Conservation (phyloP, 2,329 filamentous ascomycete genomes). For the Fusarium lateritium region DNA sequence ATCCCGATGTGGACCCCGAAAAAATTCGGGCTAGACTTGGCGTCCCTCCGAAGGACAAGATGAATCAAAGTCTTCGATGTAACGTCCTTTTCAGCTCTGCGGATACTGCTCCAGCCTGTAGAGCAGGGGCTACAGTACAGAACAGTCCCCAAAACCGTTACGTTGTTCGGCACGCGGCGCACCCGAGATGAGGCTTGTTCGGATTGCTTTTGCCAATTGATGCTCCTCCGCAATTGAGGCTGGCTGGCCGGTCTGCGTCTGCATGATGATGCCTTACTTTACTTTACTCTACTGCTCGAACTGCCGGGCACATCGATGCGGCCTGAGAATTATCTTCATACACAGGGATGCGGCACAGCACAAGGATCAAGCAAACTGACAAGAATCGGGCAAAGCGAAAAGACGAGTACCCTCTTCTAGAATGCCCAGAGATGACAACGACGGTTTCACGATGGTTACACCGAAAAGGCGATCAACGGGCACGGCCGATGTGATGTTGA, state of each 20-base stretch:
- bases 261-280: slow-evolving; percentile 3
- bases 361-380: slow-evolving; percentile 15
- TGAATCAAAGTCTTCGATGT: slow-evolving; percentile 41
- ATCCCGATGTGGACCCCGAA: slow-evolving; percentile 43
- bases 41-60: slow-evolving; percentile 31
- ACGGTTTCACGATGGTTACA: slow-evolving; percentile 12
- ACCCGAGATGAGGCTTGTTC: slow-evolving; percentile 44
- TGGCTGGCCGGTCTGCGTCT: slow-evolving; percentile 9
- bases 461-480: slow-evolving; percentile 6
- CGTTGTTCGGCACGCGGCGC: slow-evolving; percentile 29
- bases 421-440: not conserved
- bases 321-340: slow-evolving; percentile 21
- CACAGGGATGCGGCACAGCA: slow-evolving; percentile 24
- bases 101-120: slow-evolving; percentile 27
- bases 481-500: slow-evolving; percentile 2
- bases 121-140: slow-evolving; percentile 18
- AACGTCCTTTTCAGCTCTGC: slow-evolving; percentile 48
- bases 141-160: slow-evolving; percentile 8
- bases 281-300: slow-evolving; percentile 7
- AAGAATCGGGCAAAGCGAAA: slow-evolving; percentile 1
- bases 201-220: slow-evolving; percentile 45
- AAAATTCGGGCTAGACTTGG: slow-evolving; percentile 40
- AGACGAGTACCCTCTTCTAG: slow-evolving; percentile 1
- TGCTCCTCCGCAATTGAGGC: slow-evolving; percentile 21
- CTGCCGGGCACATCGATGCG: slow-evolving; percentile 36